Evolutionary conservation across 345 rosid species (phyloP).

Genomic region (Trapa incisa): DNA sequence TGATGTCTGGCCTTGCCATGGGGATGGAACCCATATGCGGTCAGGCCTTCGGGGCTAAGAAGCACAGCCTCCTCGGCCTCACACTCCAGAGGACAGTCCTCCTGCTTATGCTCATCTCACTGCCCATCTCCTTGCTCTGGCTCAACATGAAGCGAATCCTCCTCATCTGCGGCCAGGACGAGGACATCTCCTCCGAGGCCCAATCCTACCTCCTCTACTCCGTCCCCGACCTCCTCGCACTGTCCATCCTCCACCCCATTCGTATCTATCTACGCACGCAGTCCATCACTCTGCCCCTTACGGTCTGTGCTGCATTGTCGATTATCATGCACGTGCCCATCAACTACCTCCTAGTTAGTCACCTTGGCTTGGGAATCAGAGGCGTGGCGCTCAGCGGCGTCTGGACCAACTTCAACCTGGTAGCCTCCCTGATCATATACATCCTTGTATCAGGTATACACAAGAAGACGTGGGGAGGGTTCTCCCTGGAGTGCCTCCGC

Average conservation of each 20-base stretch:
- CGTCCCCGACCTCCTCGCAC: slow-evolving; percentile 29
- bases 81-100: slow-evolving; percentile 29
- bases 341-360: slow-evolving; percentile 19
- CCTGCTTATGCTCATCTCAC: slow-evolving; percentile 22
- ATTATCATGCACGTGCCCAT: slow-evolving; percentile 18
- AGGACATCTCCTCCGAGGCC: slow-evolving; percentile 22
- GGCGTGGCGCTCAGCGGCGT: slow-evolving; percentile 28
- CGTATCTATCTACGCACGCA: slow-evolving; percentile 33
- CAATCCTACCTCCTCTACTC: slow-evolving; percentile 26
- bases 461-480: slow-evolving; percentile 23
- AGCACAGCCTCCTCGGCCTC: slow-evolving; percentile 20
- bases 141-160: slow-evolving; percentile 24
- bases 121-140: slow-evolving; percentile 34
- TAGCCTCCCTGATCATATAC: slow-evolving; percentile 19
- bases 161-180: slow-evolving; percentile 28
- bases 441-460: slow-evolving; percentile 16
- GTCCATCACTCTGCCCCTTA: slow-evolving; percentile 20
- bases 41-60: slow-evolving; percentile 38
- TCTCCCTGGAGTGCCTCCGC: slow-evolving; percentile 25
- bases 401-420: slow-evolving; percentile 27
- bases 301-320: slow-evolving; percentile 13
- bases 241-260: slow-evolving; percentile 28
- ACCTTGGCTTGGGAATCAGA: slow-evolving; percentile 26
- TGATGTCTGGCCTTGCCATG: slow-evolving; percentile 17
- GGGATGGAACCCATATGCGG: slow-evolving; percentile 44